phyloP scores from a whole-genome alignment of 2,329 filamentous ascomycete genomes.

The Leptographium galeiforme region DNA sequence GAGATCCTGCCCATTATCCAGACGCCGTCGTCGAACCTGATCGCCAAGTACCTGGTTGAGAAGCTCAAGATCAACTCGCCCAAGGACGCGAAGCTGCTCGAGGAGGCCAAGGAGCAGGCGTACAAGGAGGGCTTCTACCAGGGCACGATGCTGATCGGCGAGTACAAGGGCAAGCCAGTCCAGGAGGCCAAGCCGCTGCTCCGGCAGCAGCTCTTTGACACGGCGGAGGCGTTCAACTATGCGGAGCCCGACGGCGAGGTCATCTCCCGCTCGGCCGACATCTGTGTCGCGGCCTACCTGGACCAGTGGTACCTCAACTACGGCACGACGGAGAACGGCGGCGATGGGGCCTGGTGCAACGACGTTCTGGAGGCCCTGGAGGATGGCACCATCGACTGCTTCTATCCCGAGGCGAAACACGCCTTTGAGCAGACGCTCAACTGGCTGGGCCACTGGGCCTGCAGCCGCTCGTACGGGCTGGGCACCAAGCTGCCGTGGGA shows the following conservation, averaged over 20 bases:
- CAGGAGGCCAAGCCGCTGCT: conserved; percentile 75
- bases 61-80: conserved; percentile 93
- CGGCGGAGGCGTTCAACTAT: conserved; percentile 74
- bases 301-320: conserved; percentile 99
- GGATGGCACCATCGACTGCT: conserved; percentile 44
- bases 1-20: conserved; percentile 83
- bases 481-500: conserved; percentile 92
- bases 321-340: conserved; percentile 22
- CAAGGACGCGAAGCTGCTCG: conserved; percentile 82
- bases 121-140: conserved; percentile 98
- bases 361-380: conserved; percentile 56
- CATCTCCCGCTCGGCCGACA: conserved; percentile 54
- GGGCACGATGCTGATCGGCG: conserved; percentile 75
- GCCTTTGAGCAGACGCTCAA: conserved; percentile 73
- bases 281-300: conserved; percentile 77
- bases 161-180: conserved; percentile 78
- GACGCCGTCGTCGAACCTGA: conserved; percentile 70
- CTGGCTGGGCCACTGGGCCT: conserved; percentile 96
- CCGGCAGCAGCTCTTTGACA: conserved; percentile 60
- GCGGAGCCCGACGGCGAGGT: conserved; percentile 87
- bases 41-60: conserved; percentile 73
- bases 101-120: conserved; percentile 86
- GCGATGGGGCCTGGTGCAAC: conserved; percentile 75
- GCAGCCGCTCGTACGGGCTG: conserved; percentile 68
- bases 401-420: conserved; percentile 61